Evolutionary conservation across 2,329 filamentous ascomycete genomes (phyloP).

Genomic region (Pseudogymnoascus sp.): DNA sequence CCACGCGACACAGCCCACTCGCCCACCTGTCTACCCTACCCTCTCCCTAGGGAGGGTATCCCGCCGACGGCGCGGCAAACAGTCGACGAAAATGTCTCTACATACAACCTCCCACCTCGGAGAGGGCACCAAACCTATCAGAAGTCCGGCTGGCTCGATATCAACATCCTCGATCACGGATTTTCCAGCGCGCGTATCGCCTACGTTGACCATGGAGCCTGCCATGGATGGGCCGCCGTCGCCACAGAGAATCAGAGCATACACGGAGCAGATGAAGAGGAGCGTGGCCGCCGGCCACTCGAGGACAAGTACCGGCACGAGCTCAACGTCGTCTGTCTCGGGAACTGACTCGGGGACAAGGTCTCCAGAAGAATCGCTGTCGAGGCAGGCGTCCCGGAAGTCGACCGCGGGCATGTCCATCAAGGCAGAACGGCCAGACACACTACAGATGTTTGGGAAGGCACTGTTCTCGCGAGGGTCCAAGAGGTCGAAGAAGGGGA

Average conservation of each 20-base stretch:
- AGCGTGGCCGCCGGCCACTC: constrained; percentile 39
- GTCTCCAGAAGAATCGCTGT: constrained; percentile 33
- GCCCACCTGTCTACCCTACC: neutral
- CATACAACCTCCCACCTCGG: neutral
- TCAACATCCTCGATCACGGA: neutral
- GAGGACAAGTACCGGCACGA: constrained; percentile 41
- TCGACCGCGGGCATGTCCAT: constrained; percentile 46
- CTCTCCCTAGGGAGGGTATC: neutral
- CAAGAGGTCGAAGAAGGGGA: constrained; percentile 43
- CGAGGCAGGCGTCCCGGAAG: constrained; percentile 47
- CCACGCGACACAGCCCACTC: constrained; percentile 3
- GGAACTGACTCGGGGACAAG: constrained; percentile 26
- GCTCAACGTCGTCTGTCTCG: constrained; percentile 47
- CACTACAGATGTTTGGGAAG: constrained; percentile 51
- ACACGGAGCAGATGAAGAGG: constrained; percentile 51
- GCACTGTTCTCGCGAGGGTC: constrained; percentile 47
- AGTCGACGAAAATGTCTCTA: constrained; percentile 3
- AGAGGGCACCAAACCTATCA: neutral
- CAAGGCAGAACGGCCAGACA: constrained; percentile 46
- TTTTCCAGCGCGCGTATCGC: constrained; percentile 8
- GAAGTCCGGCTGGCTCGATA: constrained; percentile 5
- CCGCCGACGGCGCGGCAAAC: neutral
- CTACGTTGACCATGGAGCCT: constrained; percentile 43
- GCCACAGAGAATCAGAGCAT: constrained; percentile 48
- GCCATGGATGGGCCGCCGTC: constrained; percentile 54